Base-by-base conservation (phyloP, 2,329 filamentous ascomycete genomes). In the Orbilia blumenaviensis region DNA sequence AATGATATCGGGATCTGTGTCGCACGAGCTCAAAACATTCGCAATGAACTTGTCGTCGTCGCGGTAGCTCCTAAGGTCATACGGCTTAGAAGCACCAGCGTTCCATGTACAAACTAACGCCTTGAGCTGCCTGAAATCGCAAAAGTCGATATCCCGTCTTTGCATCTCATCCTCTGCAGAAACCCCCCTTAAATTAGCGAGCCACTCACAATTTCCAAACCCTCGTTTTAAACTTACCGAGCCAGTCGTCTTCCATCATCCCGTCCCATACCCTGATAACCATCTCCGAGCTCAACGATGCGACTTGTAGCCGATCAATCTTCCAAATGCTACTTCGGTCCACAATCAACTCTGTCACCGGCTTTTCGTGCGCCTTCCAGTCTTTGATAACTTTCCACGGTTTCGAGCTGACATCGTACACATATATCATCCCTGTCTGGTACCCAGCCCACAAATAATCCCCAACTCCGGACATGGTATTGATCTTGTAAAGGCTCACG, bases 401-500 rank as follows among this genome's bases (percentile, higher is more conserved):
- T n/a, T 88, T 89, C 29, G 88, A 87, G 8, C 85, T 88, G 9
- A 92, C 91, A 82, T 99, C 94, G 83, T 97, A 99, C 6, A 98
- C 91, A 80, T 93, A 95, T 32, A 97, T 89, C 87, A 91, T 96
- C 14, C 95, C 95, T 0, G 92, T 97, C 82, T 94, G 97, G 84
- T 94, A 98, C 1, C 91, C 94, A 27, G 93, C 93, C 95, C 95
- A 99, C 0, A 99, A 86, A 80, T 92, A 88, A 75, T 90, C 88
- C 3, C 93, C 94, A 2, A 93, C 91, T 7, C 93, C 92, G 1
- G 90, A 88, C 64, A 99, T 85, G 36, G 91, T 90, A 81, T 93
- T 97, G 83, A 99, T 96, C 83, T 97, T 98, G 87, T 96, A 98
- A 12, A 94, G 88, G 82, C 93, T 98, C 79, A 97, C 88, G 80